Evolutionary conservation across 352 stramenopile genomes (phyloP), one percentile per base, ranked within the genome.

Genomic region (Phytophthora pisi): DNA sequence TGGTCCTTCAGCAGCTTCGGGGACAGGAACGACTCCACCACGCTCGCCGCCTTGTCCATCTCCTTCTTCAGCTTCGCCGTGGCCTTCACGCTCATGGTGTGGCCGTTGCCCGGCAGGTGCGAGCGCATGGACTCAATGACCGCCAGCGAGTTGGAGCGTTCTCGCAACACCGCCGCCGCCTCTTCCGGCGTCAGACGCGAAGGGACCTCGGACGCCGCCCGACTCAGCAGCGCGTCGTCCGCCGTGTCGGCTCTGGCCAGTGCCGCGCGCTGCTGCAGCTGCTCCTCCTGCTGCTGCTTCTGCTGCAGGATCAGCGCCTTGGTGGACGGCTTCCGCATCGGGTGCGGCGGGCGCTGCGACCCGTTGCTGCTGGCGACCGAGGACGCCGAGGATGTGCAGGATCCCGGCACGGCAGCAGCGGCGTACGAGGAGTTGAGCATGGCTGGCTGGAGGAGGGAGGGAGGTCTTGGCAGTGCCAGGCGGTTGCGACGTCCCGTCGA

Each of bases 1-100:
- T 91, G 86, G 63, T 93, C 86, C 62, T 91, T 89, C 15, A 93
- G 72, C 55, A 93, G 51, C 57, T 89, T 90, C 15, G 86, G 82
- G 4, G 74, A 86, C 51, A 93, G 66, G 61, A 93, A 90, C 47
- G 81, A 87, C 51, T 90, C 81, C 15, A 93, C 82, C 34, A 93
- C 83, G 57, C 80, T 78, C 23, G 82, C 68, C 1, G 82, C 86
- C 31, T 88, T 77, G 45, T 70, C 65, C 64, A 93, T 90, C 66
- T 91, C 80, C 28, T 86, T 78, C 34, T 76, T 76, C 53, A 93
- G 70, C 52, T 93, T 91, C 7, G 68, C 61, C 6, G 65, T 79
- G n/a, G 83, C 74, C 40, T 83, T 81, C 50, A 72, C 61, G 57
- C 80, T 84, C 77, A 93, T 93, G 0, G 61, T 59, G 69, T 92